A percentile compares a stretch with the other conserved stretches of the same genome.
Conservation (phyloP, 2,329 filamentous ascomycete genomes). For the Colletotrichum camelliae region DNA sequence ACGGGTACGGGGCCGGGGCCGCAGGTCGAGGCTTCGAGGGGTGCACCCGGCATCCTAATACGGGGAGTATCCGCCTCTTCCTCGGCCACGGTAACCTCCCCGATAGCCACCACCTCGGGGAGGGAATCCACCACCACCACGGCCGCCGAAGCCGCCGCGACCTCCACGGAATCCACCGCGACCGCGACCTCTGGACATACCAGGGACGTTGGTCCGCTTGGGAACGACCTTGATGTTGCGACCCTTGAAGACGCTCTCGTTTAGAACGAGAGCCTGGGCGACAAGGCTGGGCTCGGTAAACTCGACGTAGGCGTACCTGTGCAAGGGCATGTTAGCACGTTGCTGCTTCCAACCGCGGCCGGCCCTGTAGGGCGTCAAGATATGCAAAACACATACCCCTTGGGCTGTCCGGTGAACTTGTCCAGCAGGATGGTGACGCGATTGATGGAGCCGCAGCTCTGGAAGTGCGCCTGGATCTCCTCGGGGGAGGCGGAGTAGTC, state of each 20-base stretch:
- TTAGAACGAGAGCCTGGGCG: conserved; percentile 90
- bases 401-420: conserved; percentile 99
- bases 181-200: conserved; percentile 84
- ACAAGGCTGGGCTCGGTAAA: conserved; percentile 94
- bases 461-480: conserved; percentile 98
- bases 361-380: background rate
- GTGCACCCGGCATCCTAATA: conserved; percentile 52
- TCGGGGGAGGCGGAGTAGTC: conserved; percentile 97
- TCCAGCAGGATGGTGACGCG: conserved; percentile 96
- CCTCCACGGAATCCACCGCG: conserved; percentile 59
- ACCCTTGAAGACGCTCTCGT: conserved; percentile 95
- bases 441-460: conserved; percentile 96
- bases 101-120: conserved; percentile 68
- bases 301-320: conserved; percentile 97
- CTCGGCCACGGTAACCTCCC: conserved; percentile 70
- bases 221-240: conserved; percentile 93
- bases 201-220: conserved; percentile 95
- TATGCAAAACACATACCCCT: conserved; percentile 72
- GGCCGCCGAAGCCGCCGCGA: conserved; percentile 54
- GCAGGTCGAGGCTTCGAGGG: background rate
- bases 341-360: background rate
- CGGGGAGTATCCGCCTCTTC: conserved; percentile 67
- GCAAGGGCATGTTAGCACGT: background rate
- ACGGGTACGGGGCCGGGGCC: background rate
- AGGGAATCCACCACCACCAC: conserved; percentile 54